Evolutionary conservation across 441 rosid genomes (phyloP).

Genomic region (Francoa sonchifolia): DNA sequence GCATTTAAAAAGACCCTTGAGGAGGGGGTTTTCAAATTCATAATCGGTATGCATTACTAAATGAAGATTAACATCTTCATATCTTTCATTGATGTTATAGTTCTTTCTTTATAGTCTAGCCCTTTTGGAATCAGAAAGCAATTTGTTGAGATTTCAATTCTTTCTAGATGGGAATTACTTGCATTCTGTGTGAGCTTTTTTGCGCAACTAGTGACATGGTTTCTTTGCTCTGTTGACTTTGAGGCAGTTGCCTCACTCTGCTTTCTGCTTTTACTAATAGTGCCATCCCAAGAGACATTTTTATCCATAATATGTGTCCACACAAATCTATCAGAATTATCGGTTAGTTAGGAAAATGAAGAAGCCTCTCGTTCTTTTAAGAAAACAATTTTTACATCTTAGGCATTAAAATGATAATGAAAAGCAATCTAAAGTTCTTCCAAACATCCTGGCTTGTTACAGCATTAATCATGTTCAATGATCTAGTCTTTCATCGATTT

Average conservation of each 20-base stretch:
- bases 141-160: constrained; percentile 10
- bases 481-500: constrained; percentile 47
- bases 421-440: constrained; percentile 15
- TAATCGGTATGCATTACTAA: constrained; percentile 53
- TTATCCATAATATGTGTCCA: constrained; percentile 11
- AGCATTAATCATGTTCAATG: constrained; percentile 26
- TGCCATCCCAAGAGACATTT: constrained; percentile 1
- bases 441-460: constrained; percentile 17
- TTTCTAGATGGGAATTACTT: constrained; percentile 20
- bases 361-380: constrained; percentile 6
- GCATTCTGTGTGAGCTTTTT: constrained; percentile 12
- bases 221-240: constrained; percentile 20
- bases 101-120: constrained; percentile 12
- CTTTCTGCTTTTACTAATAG: too few species aligned
- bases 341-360: constrained; percentile 18
- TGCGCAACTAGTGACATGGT: constrained; percentile 13
- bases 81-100: not conserved
- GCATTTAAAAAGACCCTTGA: constrained; percentile 84
- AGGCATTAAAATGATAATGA: constrained; percentile 19
- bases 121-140: too few species aligned
- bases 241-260: constrained; percentile 17
- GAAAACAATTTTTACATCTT: constrained; percentile 12
- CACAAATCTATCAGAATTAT: constrained; percentile 11
- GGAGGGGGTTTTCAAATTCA: constrained; percentile 73
- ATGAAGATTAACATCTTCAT: constrained; percentile 1